Percentiles rank a stretch among this genome's conserved stretches.
phyloP scores from a whole-genome alignment of 306 rosid species.

The Lathyrus oleraceus region DNA sequence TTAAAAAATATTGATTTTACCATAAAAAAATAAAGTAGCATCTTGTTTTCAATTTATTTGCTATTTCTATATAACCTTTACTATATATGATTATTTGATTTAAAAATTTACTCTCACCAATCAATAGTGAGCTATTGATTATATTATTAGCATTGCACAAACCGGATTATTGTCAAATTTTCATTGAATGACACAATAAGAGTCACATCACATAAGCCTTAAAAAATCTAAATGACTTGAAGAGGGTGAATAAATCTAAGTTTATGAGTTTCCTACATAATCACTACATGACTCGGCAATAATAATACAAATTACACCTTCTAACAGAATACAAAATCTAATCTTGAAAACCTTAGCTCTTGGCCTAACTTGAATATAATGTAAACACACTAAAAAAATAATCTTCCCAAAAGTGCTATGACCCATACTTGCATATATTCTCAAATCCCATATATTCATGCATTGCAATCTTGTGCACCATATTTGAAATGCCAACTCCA shows the following conservation, averaged over 20 bases:
- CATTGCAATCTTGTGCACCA: constrained; percentile 52
- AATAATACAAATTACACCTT: neutral
- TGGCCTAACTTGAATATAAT: constrained; percentile 5
- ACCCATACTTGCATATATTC: constrained; percentile 69
- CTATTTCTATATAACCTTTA: too few species aligned
- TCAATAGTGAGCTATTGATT: neutral
- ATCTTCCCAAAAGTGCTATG: constrained; percentile 33
- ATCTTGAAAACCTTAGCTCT: neutral
- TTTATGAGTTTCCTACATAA: neutral
- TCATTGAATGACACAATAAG: neutral
- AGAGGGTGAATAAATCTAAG: neutral
- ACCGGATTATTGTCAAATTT: neutral
- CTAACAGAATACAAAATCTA: constrained; percentile 19
- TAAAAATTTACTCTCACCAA: too few species aligned
- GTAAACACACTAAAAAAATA: constrained; percentile 15
- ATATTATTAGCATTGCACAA: neutral
- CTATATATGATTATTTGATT: too few species aligned
- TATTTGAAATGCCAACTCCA: constrained; percentile 79
- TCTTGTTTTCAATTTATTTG: too few species aligned
- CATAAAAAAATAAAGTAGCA: too few species aligned
- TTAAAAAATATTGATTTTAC: too few species aligned
- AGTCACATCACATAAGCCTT: neutral
- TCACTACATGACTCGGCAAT: neutral
- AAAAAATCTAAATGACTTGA: neutral
- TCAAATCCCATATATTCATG: constrained; percentile 88